Evolutionary conservation across 257 asterid species (phyloP).

Genomic region (Cinchona pubescens): DNA sequence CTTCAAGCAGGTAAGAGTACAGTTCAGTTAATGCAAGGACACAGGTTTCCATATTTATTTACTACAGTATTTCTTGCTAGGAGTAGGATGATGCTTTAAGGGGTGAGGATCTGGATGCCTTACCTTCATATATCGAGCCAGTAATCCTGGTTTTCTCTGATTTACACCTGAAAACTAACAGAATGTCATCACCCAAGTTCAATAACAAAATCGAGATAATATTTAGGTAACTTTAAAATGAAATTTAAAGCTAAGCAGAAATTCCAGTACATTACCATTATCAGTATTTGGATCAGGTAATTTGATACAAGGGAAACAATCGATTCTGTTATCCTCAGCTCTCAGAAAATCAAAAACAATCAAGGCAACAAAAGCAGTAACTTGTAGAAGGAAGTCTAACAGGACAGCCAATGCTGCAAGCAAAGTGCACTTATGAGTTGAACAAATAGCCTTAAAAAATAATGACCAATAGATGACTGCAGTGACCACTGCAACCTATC

Average conservation of each 20-base stretch:
- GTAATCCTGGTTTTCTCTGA: constrained; percentile 73
- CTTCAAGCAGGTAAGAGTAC: not conserved
- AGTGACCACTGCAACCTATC: not conserved
- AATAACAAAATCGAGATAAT: constrained; percentile 8
- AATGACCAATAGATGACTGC: not conserved
- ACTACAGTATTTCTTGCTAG: not conserved
- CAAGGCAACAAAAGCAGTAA: constrained; percentile 96
- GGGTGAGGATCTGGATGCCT: not conserved
- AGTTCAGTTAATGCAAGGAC: not conserved
- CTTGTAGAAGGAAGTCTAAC: constrained; percentile 96
- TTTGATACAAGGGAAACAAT: constrained; percentile 88
- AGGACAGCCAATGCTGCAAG: constrained; percentile 93
- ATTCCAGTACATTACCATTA: constrained; percentile 35
- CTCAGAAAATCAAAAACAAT: constrained; percentile 91
- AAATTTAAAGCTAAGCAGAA: constrained; percentile 12
- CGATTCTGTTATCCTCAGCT: constrained; percentile 87
- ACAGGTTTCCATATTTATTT: not conserved
- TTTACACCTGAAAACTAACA: constrained; percentile 51
- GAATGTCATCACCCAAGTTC: constrained; percentile 23
- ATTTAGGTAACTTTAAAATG: constrained; percentile 9
- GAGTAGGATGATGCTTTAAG: not conserved
- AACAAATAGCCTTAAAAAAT: constrained; percentile 9
- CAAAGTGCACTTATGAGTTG: constrained; percentile 21
- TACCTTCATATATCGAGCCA: constrained; percentile 96
- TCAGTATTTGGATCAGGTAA: constrained; percentile 55